Conservation (phyloP, 2,329 filamentous ascomycete species). For the Fusarium brevicatenulatum region DNA sequence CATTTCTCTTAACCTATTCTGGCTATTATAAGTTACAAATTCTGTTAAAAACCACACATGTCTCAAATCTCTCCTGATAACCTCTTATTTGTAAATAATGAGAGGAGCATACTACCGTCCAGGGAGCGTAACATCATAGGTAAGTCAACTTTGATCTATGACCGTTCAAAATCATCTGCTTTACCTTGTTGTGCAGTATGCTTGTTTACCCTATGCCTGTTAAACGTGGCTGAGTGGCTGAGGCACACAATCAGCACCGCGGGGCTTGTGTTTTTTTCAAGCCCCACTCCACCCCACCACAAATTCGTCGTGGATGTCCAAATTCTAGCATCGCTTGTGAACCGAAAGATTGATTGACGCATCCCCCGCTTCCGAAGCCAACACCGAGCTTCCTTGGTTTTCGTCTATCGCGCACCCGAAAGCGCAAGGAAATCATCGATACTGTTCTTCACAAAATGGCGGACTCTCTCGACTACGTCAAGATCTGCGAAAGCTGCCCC, state of each 20-base stretch:
- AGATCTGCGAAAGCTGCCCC: slow-evolving; percentile 77
- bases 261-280: slow-evolving; percentile 48
- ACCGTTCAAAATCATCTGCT: neutral
- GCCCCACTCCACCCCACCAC: slow-evolving; percentile 54
- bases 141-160: neutral
- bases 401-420: slow-evolving; percentile 15
- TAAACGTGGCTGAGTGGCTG: slow-evolving; percentile 39
- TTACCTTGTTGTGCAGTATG: neutral
- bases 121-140: neutral
- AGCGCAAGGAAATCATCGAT: slow-evolving; percentile 25
- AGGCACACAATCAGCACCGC: slow-evolving; percentile 41
- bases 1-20: neutral
- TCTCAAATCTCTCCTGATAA: too few species aligned
- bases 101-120: neutral
- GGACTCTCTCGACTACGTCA: slow-evolving; percentile 66
- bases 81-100: neutral
- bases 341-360: slow-evolving; percentile 36
- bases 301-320: slow-evolving; percentile 52
- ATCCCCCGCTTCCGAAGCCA: slow-evolving; percentile 37
- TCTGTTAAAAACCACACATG: neutral
- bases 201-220: slow-evolving; percentile 13
- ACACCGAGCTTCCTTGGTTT: slow-evolving; percentile 20
- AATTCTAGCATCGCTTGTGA: slow-evolving; percentile 47
- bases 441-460: slow-evolving; percentile 51
- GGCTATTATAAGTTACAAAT: neutral